Conservation (phyloP, 495 filamentous ascomycete genomes). For the Penicillium samsonianum region DNA sequence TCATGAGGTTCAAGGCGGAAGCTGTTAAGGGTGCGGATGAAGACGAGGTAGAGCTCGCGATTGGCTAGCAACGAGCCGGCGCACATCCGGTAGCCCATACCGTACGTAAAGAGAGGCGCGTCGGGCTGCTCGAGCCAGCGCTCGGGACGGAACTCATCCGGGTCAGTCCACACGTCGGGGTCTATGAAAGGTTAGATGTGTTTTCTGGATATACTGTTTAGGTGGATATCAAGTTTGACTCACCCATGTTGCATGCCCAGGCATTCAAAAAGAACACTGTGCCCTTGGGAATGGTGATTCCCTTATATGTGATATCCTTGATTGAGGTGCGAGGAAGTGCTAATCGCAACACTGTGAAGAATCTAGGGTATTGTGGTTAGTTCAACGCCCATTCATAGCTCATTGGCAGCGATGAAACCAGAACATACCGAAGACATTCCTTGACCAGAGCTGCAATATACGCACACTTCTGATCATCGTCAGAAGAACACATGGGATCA, state of each 20-base stretch:
- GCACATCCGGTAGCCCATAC: slow-evolving; percentile 67
- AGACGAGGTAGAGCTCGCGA: slow-evolving; percentile 64
- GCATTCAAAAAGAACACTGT: slow-evolving; percentile 66
- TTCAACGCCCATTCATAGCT: background rate
- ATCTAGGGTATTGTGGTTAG: slow-evolving; percentile 32
- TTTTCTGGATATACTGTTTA: background rate
- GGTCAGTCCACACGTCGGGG: slow-evolving; percentile 58
- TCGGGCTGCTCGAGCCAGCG: slow-evolving; percentile 64
- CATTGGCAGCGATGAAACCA: background rate
- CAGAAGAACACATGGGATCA: slow-evolving; percentile 56
- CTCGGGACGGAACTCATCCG: slow-evolving; percentile 60
- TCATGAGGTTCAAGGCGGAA: slow-evolving; percentile 56
- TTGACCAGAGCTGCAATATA: slow-evolving; percentile 60
- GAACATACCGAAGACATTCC: slow-evolving; percentile 55
- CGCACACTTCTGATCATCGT: slow-evolving; percentile 62
- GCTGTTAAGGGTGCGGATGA: slow-evolving; percentile 60
- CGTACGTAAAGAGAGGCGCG: slow-evolving; percentile 61
- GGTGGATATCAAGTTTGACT: slow-evolving; percentile 11
- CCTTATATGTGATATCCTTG: slow-evolving; percentile 60
- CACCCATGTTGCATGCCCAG: slow-evolving; percentile 66
- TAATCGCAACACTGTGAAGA: slow-evolving; percentile 62
- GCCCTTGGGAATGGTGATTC: slow-evolving; percentile 55
- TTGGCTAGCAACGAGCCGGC: slow-evolving; percentile 64
- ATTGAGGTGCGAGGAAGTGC: slow-evolving; percentile 61
- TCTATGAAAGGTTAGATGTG: slow-evolving; percentile 36